Percentiles rank a stretch among this genome's conserved stretches.
Evolutionary conservation across 2,329 filamentous ascomycete species (phyloP).

Genomic region (Penicillium nordicum): DNA sequence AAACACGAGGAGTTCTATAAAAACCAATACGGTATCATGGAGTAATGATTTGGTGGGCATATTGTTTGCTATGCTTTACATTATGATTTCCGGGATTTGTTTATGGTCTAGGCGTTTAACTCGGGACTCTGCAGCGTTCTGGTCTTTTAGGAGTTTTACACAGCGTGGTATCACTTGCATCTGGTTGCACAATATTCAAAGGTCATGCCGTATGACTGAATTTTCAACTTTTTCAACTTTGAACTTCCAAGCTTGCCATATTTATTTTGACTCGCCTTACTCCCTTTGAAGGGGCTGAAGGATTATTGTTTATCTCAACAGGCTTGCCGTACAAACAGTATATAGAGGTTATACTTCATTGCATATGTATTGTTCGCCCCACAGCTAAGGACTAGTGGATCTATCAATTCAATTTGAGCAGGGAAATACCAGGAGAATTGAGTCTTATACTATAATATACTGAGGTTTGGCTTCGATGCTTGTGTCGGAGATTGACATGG

Average conservation of each 20-base stretch:
- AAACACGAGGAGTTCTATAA: conserved; percentile 14
- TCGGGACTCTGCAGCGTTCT: not conserved
- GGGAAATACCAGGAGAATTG: too few species aligned
- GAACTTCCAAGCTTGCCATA: not conserved
- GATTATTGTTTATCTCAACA: not conserved
- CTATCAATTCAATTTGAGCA: not conserved
- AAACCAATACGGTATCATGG: not conserved
- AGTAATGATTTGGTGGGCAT: not conserved
- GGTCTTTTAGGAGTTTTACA: not conserved
- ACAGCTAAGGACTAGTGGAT: not conserved
- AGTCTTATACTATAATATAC: not conserved
- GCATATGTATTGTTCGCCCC: not conserved
- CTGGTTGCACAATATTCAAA: not conserved
- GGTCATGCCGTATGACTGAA: not conserved
- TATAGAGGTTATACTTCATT: not conserved
- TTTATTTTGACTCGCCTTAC: not conserved
- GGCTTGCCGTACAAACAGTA: not conserved
- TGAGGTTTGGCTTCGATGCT: not conserved
- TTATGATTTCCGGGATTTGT: not conserved
- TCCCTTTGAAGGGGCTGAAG: not conserved
- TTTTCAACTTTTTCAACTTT: not conserved
- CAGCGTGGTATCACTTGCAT: not conserved
- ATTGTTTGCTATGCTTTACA: not conserved
- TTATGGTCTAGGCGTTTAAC: not conserved
- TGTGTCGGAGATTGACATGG: too few species aligned